Base-by-base conservation (phyloP, 2,329 filamentous ascomycete species). In the Akanthomyces lecanii region DNA sequence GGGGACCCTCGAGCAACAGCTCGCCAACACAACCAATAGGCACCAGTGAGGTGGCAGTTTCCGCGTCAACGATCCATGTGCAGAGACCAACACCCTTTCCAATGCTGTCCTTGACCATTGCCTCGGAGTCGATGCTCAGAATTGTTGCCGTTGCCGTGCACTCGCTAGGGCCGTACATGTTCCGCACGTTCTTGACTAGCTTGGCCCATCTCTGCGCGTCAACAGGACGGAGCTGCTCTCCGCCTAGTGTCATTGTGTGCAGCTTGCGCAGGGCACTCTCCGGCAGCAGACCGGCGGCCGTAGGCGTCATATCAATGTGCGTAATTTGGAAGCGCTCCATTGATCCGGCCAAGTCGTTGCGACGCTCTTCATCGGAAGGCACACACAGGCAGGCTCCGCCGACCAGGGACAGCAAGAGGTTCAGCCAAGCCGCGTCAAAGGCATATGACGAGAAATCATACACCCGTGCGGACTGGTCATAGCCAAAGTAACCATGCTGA, bases 1-100 rank as follows among this genome's bases (percentile, higher is more conserved):
- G 58, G 2, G 69, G 68, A 0, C 71, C 70, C 47, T 73, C 69
- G 5, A 73, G 63, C 4, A 71, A 38, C 2, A 73, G 63, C 54
- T 74, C 72, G 4, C 71, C 72, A 2, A 70, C 50, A 14, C 55
- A 59, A 1, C 70, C 67, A 21, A 69, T 60, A 0, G 70, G 66
- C 0, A 67, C 62, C 4, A 73, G 63, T 1, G 23, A 45, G 38
- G 66, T 21, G 10, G 63, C 62, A 11, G 69, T 62, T 4, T 66
- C 57, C 3, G 68, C 45, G 40, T 65, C 50, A 1, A 71, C 65
- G 2, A 72, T 63, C 71, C 71, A 72, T 1, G 48, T 53, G 23
- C 47, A 51, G 28, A 47, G 47, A 2, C 48, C 59, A 21, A 54
- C 36, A 10, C 63, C 65, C 28, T 44, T 60, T 16, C 66, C 65